These are phyloP conservation scores for Quercus variabilis DNA, from an alignment of 306 rosid genomes.

Conservation along the genomic window DNA sequence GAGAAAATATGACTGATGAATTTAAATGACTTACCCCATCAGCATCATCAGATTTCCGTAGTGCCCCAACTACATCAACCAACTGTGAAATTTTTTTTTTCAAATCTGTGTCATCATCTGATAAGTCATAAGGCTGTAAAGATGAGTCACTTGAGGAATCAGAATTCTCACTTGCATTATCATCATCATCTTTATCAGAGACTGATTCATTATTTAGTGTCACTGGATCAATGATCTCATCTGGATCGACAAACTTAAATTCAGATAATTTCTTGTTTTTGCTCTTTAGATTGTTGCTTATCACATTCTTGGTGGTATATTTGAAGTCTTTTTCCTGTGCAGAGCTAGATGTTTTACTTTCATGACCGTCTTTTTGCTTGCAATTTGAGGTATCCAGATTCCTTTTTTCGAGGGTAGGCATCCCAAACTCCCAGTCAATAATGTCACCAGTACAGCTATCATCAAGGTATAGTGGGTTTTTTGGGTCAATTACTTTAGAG, in stretches of 20 bases:
- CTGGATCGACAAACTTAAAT: constrained; percentile 72
- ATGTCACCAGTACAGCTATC: constrained; percentile 66
- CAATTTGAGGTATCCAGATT: constrained; percentile 23
- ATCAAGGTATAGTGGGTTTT: constrained; percentile 88
- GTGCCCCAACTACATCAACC: constrained; percentile 79
- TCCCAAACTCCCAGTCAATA: constrained; percentile 83
- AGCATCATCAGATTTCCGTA: constrained; percentile 82
- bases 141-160: constrained; percentile 71
- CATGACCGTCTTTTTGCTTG: constrained; percentile 27
- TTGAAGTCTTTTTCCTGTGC: constrained; percentile 30
- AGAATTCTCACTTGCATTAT: constrained; percentile 71
- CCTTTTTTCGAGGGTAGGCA: constrained; percentile 44
- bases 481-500: constrained; percentile 89
- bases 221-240: constrained; percentile 83
- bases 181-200: constrained; percentile 48
- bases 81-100: constrained; percentile 71
- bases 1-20: constrained; percentile 13
- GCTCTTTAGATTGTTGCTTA: constrained; percentile 29
- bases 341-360: constrained; percentile 25
- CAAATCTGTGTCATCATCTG: constrained; percentile 88
- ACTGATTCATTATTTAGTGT: constrained; percentile 55
- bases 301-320: constrained; percentile 29
- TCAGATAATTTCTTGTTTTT: constrained; percentile 50
- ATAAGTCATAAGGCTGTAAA: constrained; percentile 83
- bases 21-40: constrained; percentile 74